A percentile compares a stretch with the other conserved stretches of the same genome.
These are phyloP conservation scores for Lecanicillium sp. DNA, from an alignment of 2,329 filamentous ascomycete genomes.

Conservation along the genomic window DNA sequence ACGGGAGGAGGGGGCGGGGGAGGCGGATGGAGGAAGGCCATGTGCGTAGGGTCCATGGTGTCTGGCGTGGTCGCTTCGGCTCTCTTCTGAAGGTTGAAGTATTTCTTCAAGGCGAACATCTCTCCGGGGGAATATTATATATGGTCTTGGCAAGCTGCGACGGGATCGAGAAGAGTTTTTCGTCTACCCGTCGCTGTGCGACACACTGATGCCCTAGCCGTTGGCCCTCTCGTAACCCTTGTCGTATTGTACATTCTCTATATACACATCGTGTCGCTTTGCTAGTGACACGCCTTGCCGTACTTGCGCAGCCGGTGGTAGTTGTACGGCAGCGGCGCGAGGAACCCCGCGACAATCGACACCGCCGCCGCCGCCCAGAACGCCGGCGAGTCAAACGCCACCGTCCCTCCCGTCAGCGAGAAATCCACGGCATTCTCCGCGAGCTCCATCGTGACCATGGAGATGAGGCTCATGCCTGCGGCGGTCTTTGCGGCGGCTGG, in stretches of 20 bases:
- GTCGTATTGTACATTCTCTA: not conserved
- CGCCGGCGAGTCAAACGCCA: constrained; percentile 37
- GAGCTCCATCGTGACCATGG: constrained; percentile 53
- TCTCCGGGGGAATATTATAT: not conserved
- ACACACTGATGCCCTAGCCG: not conserved
- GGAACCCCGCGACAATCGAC: constrained; percentile 38
- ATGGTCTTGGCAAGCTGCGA: too few species aligned
- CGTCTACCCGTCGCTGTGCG: not conserved
- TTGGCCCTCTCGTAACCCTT: not conserved
- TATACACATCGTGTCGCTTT: not conserved
- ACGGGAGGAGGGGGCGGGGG: too few species aligned
- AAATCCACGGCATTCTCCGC: constrained; percentile 51
- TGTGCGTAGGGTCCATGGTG: not conserved
- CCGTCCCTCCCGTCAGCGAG: constrained; percentile 45
- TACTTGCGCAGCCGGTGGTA: constrained; percentile 42
- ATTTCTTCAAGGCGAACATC: not conserved
- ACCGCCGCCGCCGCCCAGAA: constrained; percentile 48
- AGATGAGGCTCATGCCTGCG: constrained; percentile 52
- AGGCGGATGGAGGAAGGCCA: too few species aligned
- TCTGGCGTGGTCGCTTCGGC: not conserved
- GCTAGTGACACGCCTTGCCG: constrained; percentile 42
- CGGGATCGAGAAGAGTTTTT: not conserved
- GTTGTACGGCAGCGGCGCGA: constrained; percentile 49
- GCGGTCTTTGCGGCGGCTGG: constrained; percentile 42
- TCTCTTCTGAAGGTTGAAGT: not conserved